Evolutionary conservation across 306 rosid species (phyloP).

Genomic region (Myrica gale): DNA sequence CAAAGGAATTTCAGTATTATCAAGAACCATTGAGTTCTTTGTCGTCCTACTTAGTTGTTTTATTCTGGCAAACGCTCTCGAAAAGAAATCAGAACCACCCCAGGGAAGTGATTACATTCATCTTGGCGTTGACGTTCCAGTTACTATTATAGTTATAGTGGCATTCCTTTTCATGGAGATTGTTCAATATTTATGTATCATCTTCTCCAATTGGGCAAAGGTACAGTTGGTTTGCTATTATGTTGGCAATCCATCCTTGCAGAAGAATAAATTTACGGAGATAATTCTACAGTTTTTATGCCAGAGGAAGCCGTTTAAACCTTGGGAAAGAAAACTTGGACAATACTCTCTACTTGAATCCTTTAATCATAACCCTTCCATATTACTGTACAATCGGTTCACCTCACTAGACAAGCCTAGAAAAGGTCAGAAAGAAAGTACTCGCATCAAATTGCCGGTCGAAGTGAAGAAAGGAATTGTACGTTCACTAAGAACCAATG

Average conservation of each 20-base stretch:
- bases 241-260: background rate
- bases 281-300: background rate
- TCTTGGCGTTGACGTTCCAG: background rate
- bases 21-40: background rate
- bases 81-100: background rate
- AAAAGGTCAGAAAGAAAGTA: background rate
- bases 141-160: background rate
- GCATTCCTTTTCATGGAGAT: background rate
- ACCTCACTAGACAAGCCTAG: background rate
- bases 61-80: background rate
- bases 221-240: background rate
- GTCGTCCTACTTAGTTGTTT: background rate
- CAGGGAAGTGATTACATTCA: background rate
- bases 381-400: background rate
- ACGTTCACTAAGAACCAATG: background rate
- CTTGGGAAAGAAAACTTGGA: background rate
- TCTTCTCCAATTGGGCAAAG: background rate
- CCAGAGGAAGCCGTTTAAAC: background rate
- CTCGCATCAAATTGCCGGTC: background rate
- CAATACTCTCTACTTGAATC: background rate
- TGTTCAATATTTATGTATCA: background rate
- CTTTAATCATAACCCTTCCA: background rate
- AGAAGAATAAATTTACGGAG: background rate
- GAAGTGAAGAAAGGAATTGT: conserved; percentile 1
- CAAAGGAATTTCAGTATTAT: background rate